Evolutionary conservation across 345 rosid species (phyloP).

Genomic region (Lepidium sativum): DNA sequence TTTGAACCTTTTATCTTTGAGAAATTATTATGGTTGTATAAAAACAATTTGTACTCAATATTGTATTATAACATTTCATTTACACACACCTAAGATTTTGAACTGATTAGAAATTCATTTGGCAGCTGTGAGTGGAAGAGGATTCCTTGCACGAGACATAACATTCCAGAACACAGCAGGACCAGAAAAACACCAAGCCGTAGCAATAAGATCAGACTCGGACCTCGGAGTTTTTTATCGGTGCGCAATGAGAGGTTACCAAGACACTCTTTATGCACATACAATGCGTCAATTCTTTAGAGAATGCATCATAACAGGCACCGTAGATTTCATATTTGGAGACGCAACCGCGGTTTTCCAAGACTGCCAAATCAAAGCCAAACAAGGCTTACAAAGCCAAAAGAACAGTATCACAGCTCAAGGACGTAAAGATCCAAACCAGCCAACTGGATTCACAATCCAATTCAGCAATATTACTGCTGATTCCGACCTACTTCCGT

Average conservation of each 20-base stretch:
- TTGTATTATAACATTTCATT: background rate
- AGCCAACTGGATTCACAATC: constrained; percentile 75
- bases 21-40: background rate
- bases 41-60: background rate
- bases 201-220: constrained; percentile 67
- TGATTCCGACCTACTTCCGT: constrained; percentile 49
- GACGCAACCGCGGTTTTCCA: constrained; percentile 69
- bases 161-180: constrained; percentile 86
- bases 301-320: constrained; percentile 74
- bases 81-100: background rate
- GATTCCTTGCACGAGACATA: constrained; percentile 71
- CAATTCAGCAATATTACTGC: constrained; percentile 73
- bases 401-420: constrained; percentile 81
- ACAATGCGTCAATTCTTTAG: constrained; percentile 84
- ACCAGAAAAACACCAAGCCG: constrained; percentile 79
- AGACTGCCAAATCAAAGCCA: constrained; percentile 55
- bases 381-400: constrained; percentile 56
- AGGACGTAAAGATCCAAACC: constrained; percentile 60
- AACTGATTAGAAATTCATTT: background rate
- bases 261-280: constrained; percentile 82
- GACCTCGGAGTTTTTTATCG: constrained; percentile 62
- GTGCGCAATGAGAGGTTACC: constrained; percentile 65
- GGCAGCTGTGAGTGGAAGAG: constrained; percentile 84
- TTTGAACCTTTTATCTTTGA: background rate
- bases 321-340: constrained; percentile 83